A percentile compares a stretch with the other conserved stretches of the same genome.
Evolutionary conservation across 441 rosid species (phyloP).

Genomic region (Jatropha multifida): DNA sequence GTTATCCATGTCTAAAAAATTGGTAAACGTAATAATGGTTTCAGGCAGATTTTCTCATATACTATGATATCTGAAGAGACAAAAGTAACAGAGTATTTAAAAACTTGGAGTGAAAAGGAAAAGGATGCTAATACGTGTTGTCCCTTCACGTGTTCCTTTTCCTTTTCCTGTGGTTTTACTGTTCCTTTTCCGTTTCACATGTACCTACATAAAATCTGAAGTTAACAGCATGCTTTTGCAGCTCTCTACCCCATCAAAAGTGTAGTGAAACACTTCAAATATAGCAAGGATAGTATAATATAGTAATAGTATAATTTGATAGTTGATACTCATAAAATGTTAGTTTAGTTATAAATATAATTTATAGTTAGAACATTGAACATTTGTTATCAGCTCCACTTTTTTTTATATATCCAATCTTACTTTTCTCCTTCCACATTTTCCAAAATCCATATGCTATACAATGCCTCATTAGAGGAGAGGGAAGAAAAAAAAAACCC

Average conservation of each 20-base stretch:
- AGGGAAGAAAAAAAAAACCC: background rate
- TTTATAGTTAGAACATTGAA: no score
- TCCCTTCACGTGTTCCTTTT: no score
- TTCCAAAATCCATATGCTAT: background rate
- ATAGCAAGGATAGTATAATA: no score
- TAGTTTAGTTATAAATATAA: no score
- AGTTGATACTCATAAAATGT: no score
- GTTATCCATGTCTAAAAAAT: background rate
- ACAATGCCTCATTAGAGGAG: background rate
- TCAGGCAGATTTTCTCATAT: background rate
- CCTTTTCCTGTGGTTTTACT: no score
- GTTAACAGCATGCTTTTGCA: constrained; percentile 3
- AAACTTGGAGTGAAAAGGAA: no score
- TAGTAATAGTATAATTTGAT: no score
- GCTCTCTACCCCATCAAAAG: background rate
- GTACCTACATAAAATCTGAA: background rate
- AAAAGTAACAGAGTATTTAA: background rate
- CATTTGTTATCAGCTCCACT: no score
- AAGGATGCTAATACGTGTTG: no score
- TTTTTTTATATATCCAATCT: no score
- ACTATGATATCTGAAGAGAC: background rate
- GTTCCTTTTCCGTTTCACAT: no score
- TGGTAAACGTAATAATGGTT: background rate
- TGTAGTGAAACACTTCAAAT: background rate
- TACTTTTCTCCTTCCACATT: background rate